phyloP scores from a whole-genome alignment of 2,329 filamentous ascomycete species.

The Neonectria coccinea region DNA sequence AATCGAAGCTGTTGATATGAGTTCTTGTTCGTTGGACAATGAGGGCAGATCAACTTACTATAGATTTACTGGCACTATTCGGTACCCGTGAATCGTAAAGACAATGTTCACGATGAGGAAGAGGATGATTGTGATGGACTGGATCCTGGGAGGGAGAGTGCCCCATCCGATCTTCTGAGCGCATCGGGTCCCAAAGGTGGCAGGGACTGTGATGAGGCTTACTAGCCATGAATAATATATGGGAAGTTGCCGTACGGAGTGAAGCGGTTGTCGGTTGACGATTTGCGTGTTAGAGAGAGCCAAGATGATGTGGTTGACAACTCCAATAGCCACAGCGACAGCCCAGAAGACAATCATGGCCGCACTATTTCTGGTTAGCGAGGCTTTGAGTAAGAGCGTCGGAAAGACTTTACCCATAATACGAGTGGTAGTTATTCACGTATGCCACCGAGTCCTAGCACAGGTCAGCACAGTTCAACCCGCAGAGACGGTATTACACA shows the following conservation, averaged over 20 bases:
- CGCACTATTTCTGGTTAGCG: slow-evolving; percentile 33
- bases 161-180: slow-evolving; percentile 59
- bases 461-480: slow-evolving; percentile 11
- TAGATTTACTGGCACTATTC: slow-evolving; percentile 52
- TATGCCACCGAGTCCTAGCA: slow-evolving; percentile 52
- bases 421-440: slow-evolving; percentile 49
- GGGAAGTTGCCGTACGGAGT: not conserved
- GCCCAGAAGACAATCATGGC: slow-evolving; percentile 57
- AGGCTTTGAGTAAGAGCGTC: rapidly evolving
- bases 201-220: slow-evolving; percentile 52
- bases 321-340: slow-evolving; percentile 52
- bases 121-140: slow-evolving; percentile 53
- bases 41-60: slow-evolving; percentile 49
- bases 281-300: slow-evolving; percentile 24
- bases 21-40: not conserved
- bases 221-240: slow-evolving; percentile 46
- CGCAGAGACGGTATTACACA: slow-evolving; percentile 26
- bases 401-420: slow-evolving; percentile 49
- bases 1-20: slow-evolving; percentile 49
- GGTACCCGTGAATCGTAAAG: slow-evolving; percentile 53
- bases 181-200: slow-evolving; percentile 57
- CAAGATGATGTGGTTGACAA: slow-evolving; percentile 46
- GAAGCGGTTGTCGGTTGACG: slow-evolving; percentile 8
- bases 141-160: slow-evolving; percentile 58
- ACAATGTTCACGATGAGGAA: slow-evolving; percentile 56